Percentiles rank a stretch among this genome's conserved stretches.
phyloP scores from a whole-genome alignment of 257 asterid genomes.

The Primulina eburnea region DNA sequence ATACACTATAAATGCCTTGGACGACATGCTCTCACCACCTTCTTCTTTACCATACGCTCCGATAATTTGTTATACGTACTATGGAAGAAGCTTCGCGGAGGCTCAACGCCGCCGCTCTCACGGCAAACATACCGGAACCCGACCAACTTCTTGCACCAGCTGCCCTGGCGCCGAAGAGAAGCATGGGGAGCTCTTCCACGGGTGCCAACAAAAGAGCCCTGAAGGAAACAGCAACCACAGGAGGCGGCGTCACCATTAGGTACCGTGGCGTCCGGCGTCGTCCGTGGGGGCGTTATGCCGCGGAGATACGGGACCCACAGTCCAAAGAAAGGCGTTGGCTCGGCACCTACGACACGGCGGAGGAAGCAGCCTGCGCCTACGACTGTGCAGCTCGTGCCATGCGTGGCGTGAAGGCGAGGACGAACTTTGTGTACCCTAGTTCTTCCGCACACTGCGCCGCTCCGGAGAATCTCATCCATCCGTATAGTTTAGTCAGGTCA shows the following conservation, averaged over 20 bases:
- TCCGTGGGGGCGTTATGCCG: constrained; percentile 97
- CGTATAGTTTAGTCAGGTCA: constrained; percentile 31
- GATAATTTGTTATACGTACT: too few species aligned
- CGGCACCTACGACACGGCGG: constrained; percentile 89
- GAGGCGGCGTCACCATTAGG: constrained; percentile 32
- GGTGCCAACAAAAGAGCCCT: background rate
- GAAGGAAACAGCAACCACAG: constrained; percentile 28
- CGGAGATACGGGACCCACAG: constrained; percentile 86
- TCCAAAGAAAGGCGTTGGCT: constrained; percentile 90
- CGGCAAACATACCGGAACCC: too few species aligned
- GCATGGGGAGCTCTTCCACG: too few species aligned
- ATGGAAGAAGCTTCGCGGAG: too few species aligned
- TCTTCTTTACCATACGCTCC: too few species aligned
- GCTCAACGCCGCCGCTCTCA: too few species aligned
- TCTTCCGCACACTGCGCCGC: constrained; percentile 21
- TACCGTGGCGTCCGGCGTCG: constrained; percentile 98
- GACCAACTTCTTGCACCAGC: too few species aligned
- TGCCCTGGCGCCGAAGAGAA: too few species aligned
- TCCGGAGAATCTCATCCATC: constrained; percentile 33
- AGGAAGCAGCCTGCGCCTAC: constrained; percentile 92
- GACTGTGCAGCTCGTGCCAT: constrained; percentile 90
- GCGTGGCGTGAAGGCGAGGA: constrained; percentile 85
- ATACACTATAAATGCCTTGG: too few species aligned
- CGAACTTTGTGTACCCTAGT: constrained; percentile 72
- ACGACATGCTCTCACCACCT: too few species aligned